A percentile compares a stretch with the other conserved stretches of the same genome.
Conservation (phyloP, 148 eudicot species). For the Rhododendron henanense region DNA sequence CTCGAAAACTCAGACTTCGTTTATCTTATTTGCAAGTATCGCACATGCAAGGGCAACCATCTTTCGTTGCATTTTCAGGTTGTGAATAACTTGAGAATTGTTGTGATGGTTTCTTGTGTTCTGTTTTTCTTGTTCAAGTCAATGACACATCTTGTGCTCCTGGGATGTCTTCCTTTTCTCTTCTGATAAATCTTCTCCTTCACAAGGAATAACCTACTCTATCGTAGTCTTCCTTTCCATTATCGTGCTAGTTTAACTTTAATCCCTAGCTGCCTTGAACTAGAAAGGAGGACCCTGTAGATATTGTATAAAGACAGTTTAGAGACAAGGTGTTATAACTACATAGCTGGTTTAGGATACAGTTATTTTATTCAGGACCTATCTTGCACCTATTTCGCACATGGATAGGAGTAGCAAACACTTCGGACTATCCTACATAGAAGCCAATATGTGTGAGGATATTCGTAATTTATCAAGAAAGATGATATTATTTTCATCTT, state of each 20-base stretch:
- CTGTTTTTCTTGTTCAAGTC: background rate
- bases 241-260: background rate
- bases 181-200: background rate
- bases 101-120: background rate
- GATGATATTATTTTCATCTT: background rate
- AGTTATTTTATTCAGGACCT: background rate
- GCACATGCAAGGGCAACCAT: background rate
- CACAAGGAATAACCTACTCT: background rate
- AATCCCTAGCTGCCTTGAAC: background rate
- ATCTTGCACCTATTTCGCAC: constrained; percentile 1
- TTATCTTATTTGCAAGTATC: background rate
- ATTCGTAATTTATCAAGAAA: background rate
- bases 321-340: background rate
- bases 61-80: background rate
- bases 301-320: background rate
- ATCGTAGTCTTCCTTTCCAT: background rate
- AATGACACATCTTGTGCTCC: background rate
- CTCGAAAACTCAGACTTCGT: background rate
- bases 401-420: background rate
- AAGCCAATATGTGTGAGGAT: background rate
- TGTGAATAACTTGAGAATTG: background rate
- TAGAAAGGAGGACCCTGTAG: background rate
- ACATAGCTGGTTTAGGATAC: background rate
- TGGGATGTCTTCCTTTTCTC: background rate
- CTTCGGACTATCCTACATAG: background rate